These are phyloP conservation scores for Aurantiochytrium sp. DNA, from an alignment of 108 stramenopile genomes.

Conservation along the genomic window DNA sequence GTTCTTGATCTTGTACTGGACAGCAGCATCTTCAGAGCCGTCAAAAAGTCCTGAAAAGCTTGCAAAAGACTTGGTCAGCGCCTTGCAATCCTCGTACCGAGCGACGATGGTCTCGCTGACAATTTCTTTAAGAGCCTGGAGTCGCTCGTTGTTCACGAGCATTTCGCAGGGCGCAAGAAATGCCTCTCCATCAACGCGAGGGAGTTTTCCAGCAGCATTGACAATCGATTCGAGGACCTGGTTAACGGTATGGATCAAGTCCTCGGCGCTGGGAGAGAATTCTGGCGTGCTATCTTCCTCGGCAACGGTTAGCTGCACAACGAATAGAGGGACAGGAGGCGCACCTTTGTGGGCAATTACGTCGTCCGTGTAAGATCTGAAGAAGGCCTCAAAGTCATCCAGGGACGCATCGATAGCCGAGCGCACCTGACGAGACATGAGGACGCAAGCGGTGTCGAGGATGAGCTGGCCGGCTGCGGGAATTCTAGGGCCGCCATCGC, in stretches of 20 bases:
- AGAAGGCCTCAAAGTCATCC: slow-evolving; percentile 19
- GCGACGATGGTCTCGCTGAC: not conserved
- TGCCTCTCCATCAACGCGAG: not conserved
- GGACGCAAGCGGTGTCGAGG: slow-evolving; percentile 35
- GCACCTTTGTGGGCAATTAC: not conserved
- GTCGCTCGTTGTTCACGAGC: not conserved
- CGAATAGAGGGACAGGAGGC: not conserved
- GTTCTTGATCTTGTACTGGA: not conserved
- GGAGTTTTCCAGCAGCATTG: not conserved
- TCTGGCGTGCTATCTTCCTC: not conserved
- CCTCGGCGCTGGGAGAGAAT: not conserved
- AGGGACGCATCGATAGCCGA: slow-evolving; percentile 15
- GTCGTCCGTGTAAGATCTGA: slow-evolving; percentile 6
- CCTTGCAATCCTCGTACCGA: not conserved
- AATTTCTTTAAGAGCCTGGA: not conserved
- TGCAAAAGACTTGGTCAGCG: not conserved
- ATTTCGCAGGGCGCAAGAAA: slow-evolving; percentile 17
- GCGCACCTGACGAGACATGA: slow-evolving; percentile 49
- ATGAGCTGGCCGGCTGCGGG: slow-evolving; percentile 16
- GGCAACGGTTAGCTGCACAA: not conserved
- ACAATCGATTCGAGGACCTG: not conserved
- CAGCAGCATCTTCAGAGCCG: not conserved
- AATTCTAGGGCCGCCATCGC: not conserved
- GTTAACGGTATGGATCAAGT: not conserved
- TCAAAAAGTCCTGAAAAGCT: not conserved